Percentiles rank a stretch among this genome's conserved stretches.
These are phyloP conservation scores for Aspergillus intermedius DNA, from an alignment of 2,329 filamentous ascomycete species.

Conservation along the genomic window DNA sequence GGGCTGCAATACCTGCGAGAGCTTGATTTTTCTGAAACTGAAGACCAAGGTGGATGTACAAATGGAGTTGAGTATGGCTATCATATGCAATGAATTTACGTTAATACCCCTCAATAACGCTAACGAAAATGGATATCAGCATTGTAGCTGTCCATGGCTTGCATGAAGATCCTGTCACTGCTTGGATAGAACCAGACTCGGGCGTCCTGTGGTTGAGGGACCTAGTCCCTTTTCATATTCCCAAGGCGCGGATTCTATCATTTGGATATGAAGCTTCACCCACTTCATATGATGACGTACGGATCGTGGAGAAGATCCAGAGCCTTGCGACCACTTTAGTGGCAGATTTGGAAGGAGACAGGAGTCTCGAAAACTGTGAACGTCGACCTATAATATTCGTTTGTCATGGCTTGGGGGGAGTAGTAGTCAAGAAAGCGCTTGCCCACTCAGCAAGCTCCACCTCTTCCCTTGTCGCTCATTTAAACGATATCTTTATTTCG, in stretches of 20 bases:
- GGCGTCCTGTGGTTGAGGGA: not conserved
- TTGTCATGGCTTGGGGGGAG: slow-evolving; percentile 33
- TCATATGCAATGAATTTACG: not conserved
- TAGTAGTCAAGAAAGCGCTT: slow-evolving; percentile 32
- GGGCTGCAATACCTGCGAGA: not conserved
- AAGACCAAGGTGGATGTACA: not conserved
- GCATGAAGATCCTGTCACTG: not conserved
- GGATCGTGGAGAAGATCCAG: slow-evolving; percentile 6
- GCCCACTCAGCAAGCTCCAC: slow-evolving; percentile 3
- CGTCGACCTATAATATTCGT: slow-evolving; percentile 32
- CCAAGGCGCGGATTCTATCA: slow-evolving; percentile 11
- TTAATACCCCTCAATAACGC: not conserved
- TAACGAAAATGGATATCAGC: not conserved
- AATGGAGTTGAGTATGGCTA: not conserved
- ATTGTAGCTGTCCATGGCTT: not conserved
- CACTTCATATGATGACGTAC: slow-evolving; percentile 1
- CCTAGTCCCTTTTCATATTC: not conserved
- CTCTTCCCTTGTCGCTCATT: not conserved
- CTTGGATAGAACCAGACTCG: not conserved
- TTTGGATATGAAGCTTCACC: slow-evolving; percentile 11
- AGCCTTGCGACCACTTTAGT: slow-evolving; percentile 25
- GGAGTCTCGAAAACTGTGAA: slow-evolving; percentile 12
- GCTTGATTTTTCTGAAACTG: not conserved
- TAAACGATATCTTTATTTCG: slow-evolving; percentile 9
- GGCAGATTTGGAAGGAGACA: slow-evolving; percentile 25